Base-by-base conservation (phyloP, 2,329 filamentous ascomycete species). In the Rasamsonia emersonii region DNA sequence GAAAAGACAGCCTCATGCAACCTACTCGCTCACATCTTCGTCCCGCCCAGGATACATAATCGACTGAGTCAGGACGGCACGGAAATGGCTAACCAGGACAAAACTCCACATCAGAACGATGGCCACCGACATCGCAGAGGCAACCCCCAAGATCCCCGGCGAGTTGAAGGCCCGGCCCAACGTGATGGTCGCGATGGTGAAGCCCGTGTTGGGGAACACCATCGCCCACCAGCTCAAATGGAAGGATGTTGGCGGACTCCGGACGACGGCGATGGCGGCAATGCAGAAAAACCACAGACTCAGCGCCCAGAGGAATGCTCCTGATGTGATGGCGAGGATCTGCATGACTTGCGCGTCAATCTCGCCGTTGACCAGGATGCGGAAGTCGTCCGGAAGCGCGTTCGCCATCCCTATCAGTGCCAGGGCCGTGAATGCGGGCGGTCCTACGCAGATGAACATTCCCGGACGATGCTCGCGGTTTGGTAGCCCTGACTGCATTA, bases 401-500 rank as follows among this genome's bases (percentile, higher is more conserved):
- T 70, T 65, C 0, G 78, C 69, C 70, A 84, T 79, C 28, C 79
- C 79, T 21, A 85, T 72, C 24, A 84, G 64, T 0, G 80, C 79
- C 9, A 84, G 61, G 1, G 74, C 75, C 0, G 80, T 85, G 61
- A 83, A 85, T 1, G 77, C 71, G 0, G 79, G 79, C 2, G 81
- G 79, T 0, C 81, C 81, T n/a, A 84, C 80, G 38, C 77, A 79
- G 62, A 86, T 83, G 62, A 82, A 85, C 51, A 86, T 71, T 1
- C 74, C 79, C 0, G 80, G 76, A 30, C 80, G 65, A 39, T 79
- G 75, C 46, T 81, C 75, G 5, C 72, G 65, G 41, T 64, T 56
- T 0, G 79, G 79, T 10, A 83, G 67, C 1, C 79, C 73, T 1
- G 68, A 65, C 42, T 75, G 70, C 74, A 85, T 80, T n/a, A 85